Evolutionary conservation across 2,329 filamentous ascomycete genomes (phyloP).

Genomic region (Arthrobotrys megalospora): DNA sequence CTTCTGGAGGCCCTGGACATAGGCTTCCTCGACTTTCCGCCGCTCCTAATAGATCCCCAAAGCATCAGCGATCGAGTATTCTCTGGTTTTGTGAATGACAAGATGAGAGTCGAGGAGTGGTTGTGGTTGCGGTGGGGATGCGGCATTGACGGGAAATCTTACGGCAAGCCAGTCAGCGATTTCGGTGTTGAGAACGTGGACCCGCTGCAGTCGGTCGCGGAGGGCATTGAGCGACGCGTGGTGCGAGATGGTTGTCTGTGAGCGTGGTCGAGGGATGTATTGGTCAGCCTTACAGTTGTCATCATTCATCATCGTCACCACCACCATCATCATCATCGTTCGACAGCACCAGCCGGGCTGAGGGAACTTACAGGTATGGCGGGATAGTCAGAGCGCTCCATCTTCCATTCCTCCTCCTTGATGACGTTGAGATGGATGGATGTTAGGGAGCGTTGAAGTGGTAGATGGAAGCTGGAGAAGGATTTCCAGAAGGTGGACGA

Average conservation of each 20-base stretch:
- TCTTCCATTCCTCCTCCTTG: conserved; percentile 1
- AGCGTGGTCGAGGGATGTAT: conserved; percentile 1
- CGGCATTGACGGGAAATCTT: conserved; percentile 65
- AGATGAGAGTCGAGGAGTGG: conserved; percentile 37
- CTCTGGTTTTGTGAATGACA: neutral
- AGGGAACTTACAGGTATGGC: conserved; percentile 83
- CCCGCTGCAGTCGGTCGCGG: conserved; percentile 88
- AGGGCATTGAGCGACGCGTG: conserved; percentile 78
- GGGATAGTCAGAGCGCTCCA: conserved; percentile 87
- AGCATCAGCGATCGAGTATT: conserved; percentile 49
- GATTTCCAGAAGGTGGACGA: conserved; percentile 42
- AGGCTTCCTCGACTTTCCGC: conserved; percentile 89
- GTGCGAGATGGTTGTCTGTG: conserved; percentile 53
- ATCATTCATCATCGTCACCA: no score
- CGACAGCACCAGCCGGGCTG: no score
- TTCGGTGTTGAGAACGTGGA: conserved; percentile 86
- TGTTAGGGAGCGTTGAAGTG: conserved; percentile 12
- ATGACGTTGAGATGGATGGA: conserved; percentile 11
- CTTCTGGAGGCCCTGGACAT: conserved; percentile 85
- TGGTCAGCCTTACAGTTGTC: neutral
- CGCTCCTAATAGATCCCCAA: conserved; percentile 79
- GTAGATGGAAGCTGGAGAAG: conserved; percentile 53
- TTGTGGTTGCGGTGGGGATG: conserved; percentile 28
- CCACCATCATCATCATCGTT: no score
- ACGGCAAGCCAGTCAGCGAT: conserved; percentile 98